A percentile compares a stretch with the other conserved stretches of the same genome.
These are phyloP conservation scores for Avicennia marina DNA, from an alignment of 257 asterid species.

Conservation along the genomic window DNA sequence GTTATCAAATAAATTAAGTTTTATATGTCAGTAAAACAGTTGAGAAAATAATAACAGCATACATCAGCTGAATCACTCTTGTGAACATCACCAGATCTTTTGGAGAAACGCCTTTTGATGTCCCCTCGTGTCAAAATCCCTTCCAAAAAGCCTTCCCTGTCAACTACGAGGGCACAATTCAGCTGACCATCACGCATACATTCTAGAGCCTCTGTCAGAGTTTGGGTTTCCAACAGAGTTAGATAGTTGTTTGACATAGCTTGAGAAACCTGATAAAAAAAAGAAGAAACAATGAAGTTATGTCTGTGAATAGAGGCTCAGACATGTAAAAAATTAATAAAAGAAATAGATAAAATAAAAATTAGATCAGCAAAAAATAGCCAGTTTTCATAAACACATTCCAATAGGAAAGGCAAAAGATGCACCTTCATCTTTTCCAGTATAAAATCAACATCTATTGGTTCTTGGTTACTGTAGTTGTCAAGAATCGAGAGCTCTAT, in stretches of 20 bases:
- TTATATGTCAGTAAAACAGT: not conserved
- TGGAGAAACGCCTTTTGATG: conserved; percentile 48
- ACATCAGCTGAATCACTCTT: conserved; percentile 50
- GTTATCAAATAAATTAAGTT: not conserved
- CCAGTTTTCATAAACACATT: conserved; percentile 17
- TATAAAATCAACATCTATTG: conserved; percentile 47
- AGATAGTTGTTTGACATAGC: conserved; percentile 68
- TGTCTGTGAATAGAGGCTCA: conserved; percentile 4
- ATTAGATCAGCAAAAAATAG: conserved; percentile 12
- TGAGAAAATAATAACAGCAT: conserved; percentile 22
- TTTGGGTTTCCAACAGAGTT: conserved; percentile 56
- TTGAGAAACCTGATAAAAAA: conserved; percentile 65
- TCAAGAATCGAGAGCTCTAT: conserved; percentile 65
- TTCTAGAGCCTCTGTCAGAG: conserved; percentile 63
- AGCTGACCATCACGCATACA: conserved; percentile 71
- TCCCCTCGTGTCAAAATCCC: conserved; percentile 90
- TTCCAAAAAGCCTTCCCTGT: conserved; percentile 62
- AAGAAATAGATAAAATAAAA: not conserved
- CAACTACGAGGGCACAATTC: conserved; percentile 67
- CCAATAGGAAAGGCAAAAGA: conserved; percentile 2
- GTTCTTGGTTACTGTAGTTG: conserved; percentile 32
- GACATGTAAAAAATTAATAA: not conserved
- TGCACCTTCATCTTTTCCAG: conserved; percentile 78
- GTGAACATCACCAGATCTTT: conserved; percentile 43
- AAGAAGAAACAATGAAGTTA: too few relatives aligned